These are phyloP conservation scores for Lathyrus sativus DNA, from an alignment of 306 rosid genomes.

Conservation along the genomic window DNA sequence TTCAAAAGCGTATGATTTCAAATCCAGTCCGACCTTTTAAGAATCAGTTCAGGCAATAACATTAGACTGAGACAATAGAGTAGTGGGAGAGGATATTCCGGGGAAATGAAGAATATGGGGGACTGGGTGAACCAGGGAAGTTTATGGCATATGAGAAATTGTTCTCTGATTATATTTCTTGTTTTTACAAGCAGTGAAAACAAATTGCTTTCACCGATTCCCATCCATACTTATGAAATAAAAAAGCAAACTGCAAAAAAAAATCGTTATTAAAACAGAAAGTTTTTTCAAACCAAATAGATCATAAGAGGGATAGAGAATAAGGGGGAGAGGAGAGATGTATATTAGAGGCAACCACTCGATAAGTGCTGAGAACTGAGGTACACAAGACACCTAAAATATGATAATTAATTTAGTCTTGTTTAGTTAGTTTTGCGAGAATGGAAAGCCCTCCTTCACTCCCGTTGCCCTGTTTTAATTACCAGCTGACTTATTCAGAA, in stretches of 20 bases:
- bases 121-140: not conserved
- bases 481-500: conserved; percentile 2
- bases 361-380: conserved; percentile 19
- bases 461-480: conserved; percentile 22
- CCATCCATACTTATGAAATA: not conserved
- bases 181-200: not conserved
- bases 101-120: not conserved
- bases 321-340: conserved; percentile 11
- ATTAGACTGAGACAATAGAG: conserved; percentile 8
- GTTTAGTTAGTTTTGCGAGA: not conserved
- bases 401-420: not conserved
- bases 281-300: not conserved
- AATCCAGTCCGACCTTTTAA: conserved; percentile 5
- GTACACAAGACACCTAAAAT: not conserved
- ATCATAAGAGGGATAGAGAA: conserved; percentile 1
- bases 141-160: conserved; percentile 5
- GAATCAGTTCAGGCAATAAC: not conserved
- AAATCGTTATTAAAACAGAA: not conserved
- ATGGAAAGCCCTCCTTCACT: conserved; percentile 1
- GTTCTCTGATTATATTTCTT: not conserved
- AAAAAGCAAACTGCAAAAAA: not conserved
- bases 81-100: conserved; percentile 5
- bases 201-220: not conserved
- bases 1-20: not conserved
- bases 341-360: not conserved